Base-by-base conservation (phyloP, 257 asterid genomes). In the Solanum verrucosum region DNA sequence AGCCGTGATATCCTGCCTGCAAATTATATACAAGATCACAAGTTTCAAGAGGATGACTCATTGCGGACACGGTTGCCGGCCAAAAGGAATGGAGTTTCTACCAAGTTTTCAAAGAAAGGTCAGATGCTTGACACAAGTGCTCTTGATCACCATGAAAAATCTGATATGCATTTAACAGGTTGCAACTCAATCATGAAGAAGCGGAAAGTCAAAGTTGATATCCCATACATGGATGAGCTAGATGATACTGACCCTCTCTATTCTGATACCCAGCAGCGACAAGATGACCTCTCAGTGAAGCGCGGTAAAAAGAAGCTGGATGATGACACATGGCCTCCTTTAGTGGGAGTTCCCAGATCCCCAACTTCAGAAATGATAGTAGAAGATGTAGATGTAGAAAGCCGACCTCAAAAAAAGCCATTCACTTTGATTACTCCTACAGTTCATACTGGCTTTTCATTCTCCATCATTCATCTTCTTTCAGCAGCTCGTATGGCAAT, bases 381-480 rank as follows among this genome's bases (percentile, higher is more conserved):
- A 91, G 89, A 91, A 89, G 98, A 91, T 38, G 90, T 89, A 68
- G 96, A 95, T 90, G 88, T 91, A 52, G 98, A 95, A 88, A 82
- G 86, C 60, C 95, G 94, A 89, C 96, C 93, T 3, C 97, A 91
- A 89, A 97, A 94, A 84, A 96, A 96, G 93, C 92, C 96, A 40
- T 93, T 94, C 90, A 94, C 92, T 88, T 89, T 93, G 87, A 97
- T 97, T 67, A 94, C 96, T 60, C 99, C 99, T 56, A 94, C 98
- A 6, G 96, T 96, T 87, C 99, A 93, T 83, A 94, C 94, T 38
- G 98, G 94, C 90, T 96, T 97, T 90, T 96, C 99, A 70, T 95
- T 97, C 93, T 96, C 99, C 88, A 89, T 96, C 77, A 93, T 97
- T 87, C 99, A 97, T 94, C 99, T 96, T 90, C 99, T 97, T 83